Evolutionary conservation across 1,284 basidiomycete species (phyloP), one percentile per base, ranked within the genome.

Genomic region (Ceratobasidium sp.): DNA sequence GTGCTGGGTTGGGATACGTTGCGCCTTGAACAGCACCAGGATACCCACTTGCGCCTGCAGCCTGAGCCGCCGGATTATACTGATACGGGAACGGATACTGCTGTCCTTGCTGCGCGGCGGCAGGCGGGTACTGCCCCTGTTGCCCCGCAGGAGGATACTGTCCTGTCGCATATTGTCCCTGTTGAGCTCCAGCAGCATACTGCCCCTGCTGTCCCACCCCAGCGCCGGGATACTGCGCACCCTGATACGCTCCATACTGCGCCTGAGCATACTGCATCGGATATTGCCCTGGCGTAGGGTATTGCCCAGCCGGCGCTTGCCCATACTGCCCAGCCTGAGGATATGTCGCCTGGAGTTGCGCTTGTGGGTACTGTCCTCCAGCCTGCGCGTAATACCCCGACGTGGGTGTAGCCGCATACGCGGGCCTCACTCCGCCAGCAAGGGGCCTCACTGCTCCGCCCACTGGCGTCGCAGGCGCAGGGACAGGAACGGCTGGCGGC

Each of bases 81-180:
- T 46, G 18, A 11, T 41, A 46, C 43, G n/a, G 41, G 28, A 21
- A 46, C 13, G 44, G 41, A 50, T 30, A 28, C 26, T 47, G 44
- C 46, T 30, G 49, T 32, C 9, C 63, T n/a, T n/a, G n/a, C n/a
- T n/a, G n/a, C n/a, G n/a, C 54, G n/a, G 63, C 63, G 7, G 63
- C 32, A 28, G 28, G 49, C 43, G 63, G 46, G 23, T 50, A 64
- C 30, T 30, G 23, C 46, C 23, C 62, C 16, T 32, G 46, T 32
- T 66, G 63, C 38, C 26, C n/a, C 21, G 63, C 49, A 35, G 54
- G 28, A n/a, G n/a, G n/a, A n/a, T 57, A 57, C 21, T 57, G 54
- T n/a, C n/a, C n/a, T n/a, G n/a, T n/a, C n/a, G n/a, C n/a, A n/a
- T n/a, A n/a, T n/a, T n/a, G n/a, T n/a, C n/a, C n/a, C n/a, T n/a